Evolutionary conservation across 495 filamentous ascomycete species (phyloP).

Genomic region (Aspergillus indologenus): DNA sequence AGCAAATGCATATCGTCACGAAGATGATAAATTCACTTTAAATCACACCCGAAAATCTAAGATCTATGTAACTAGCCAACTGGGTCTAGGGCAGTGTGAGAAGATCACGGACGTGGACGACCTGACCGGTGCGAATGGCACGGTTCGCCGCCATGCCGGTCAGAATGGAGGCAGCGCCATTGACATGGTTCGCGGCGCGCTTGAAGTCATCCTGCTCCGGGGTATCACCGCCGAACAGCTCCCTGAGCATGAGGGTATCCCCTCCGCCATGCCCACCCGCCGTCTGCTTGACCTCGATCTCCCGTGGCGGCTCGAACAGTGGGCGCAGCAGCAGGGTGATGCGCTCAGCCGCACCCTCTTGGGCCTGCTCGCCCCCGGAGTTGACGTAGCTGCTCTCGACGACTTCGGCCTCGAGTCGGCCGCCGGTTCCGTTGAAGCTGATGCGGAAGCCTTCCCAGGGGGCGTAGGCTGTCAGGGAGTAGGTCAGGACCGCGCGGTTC

Average conservation of each 20-base stretch:
- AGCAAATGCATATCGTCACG: too few species aligned
- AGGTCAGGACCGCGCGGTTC: constrained; percentile 31
- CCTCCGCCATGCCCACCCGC: constrained; percentile 34
- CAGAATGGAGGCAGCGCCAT: constrained; percentile 54
- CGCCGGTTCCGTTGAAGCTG: constrained; percentile 31
- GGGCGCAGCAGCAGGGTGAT: constrained; percentile 45
- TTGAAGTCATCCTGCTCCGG: constrained; percentile 19
- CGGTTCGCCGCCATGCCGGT: constrained; percentile 57
- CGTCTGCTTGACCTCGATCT: constrained; percentile 24
- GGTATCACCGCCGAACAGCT: constrained; percentile 25
- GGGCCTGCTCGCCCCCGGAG: constrained; percentile 30
- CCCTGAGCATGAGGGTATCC: constrained; percentile 29
- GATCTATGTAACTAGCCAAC: too few species aligned
- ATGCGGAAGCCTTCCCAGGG: constrained; percentile 37
- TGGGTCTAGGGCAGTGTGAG: constrained; percentile 19
- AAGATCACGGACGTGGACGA: constrained; percentile 29
- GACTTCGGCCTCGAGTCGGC: constrained; percentile 33
- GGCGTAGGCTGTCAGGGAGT: constrained; percentile 31
- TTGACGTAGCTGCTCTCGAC: constrained; percentile 36
- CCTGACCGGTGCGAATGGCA: constrained; percentile 50
- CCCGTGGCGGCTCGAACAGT: constrained; percentile 29
- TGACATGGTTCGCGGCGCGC: constrained; percentile 42
- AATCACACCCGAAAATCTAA: too few species aligned
- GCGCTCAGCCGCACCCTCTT: constrained; percentile 36
- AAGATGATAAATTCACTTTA: too few species aligned